Evolutionary conservation across 2,329 filamentous ascomycete species (phyloP).

Genomic region (Shiraia bambusicola): DNA sequence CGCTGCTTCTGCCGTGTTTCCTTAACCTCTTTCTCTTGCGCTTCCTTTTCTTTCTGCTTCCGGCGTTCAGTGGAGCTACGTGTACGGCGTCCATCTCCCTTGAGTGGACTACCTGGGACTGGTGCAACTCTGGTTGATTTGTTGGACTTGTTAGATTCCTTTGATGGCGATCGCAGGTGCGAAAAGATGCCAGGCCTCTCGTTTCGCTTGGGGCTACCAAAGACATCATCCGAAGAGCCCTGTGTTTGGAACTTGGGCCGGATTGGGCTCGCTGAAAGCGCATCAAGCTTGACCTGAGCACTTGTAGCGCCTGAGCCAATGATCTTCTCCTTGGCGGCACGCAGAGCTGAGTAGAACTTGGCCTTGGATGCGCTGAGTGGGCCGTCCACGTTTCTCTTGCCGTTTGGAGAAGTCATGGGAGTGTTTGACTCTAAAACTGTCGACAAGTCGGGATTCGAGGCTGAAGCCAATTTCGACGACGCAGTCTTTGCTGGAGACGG

Average conservation of each 20-base stretch:
- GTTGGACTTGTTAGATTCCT: slow-evolving; percentile 35
- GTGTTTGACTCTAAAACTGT: slow-evolving; percentile 54
- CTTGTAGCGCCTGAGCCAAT: slow-evolving; percentile 68
- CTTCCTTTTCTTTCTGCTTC: slow-evolving; percentile 60
- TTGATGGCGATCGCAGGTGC: slow-evolving; percentile 39
- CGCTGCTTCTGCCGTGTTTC: slow-evolving; percentile 63
- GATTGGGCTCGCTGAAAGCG: slow-evolving; percentile 43
- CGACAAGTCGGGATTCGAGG: slow-evolving; percentile 48
- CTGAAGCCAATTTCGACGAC: slow-evolving; percentile 48
- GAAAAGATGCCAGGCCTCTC: slow-evolving; percentile 38
- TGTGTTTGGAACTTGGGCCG: slow-evolving; percentile 28
- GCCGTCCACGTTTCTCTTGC: slow-evolving; percentile 64
- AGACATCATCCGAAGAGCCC: slow-evolving; percentile 36
- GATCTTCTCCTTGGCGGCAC: slow-evolving; percentile 82
- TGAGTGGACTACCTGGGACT: slow-evolving; percentile 34
- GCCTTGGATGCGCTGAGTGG: slow-evolving; percentile 90
- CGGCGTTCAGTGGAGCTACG: slow-evolving; percentile 63
- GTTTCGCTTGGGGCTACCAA: slow-evolving; percentile 37
- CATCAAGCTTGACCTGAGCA: slow-evolving; percentile 60
- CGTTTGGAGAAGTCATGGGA: slow-evolving; percentile 56
- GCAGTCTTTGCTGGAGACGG: slow-evolving; percentile 45
- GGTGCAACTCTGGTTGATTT: slow-evolving; percentile 29
- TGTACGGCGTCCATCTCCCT: slow-evolving; percentile 51
- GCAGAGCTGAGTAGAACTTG: slow-evolving; percentile 86
- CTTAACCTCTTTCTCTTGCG: slow-evolving; percentile 58